Conservation (phyloP, 805 yeast genomes). For the Dipodascus albidus region DNA sequence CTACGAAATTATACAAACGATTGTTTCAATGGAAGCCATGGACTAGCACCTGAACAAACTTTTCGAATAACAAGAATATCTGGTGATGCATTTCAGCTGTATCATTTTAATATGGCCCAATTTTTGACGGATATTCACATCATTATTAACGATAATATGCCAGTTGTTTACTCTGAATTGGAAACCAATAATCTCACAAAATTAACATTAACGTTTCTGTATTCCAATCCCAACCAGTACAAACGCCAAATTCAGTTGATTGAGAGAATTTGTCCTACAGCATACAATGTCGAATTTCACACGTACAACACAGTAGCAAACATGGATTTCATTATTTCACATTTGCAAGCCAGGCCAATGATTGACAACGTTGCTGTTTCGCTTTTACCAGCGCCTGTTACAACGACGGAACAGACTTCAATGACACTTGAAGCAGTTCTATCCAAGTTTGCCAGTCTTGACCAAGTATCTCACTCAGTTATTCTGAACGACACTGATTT, state of each 20-base stretch:
- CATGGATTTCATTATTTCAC: not conserved
- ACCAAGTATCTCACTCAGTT: too few relatives aligned
- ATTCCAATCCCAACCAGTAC: not conserved
- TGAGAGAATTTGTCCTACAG: not conserved
- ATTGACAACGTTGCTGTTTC: not conserved
- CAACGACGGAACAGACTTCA: too few relatives aligned
- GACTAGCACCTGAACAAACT: not conserved
- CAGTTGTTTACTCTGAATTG: not conserved
- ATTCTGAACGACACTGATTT: not conserved
- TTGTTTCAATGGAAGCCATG: not conserved
- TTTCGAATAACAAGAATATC: not conserved
- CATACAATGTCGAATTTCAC: not conserved
- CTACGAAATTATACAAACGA: not conserved
- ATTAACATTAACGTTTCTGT: not conserved
- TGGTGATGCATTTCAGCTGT: not conserved
- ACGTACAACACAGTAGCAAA: not conserved
- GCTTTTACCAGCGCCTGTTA: too few relatives aligned
- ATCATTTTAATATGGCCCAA: not conserved
- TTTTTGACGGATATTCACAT: not conserved
- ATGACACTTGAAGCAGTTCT: not conserved
- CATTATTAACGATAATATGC: not conserved
- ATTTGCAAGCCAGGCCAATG: not conserved
- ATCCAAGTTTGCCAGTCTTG: not conserved
- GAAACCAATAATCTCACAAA: not conserved
- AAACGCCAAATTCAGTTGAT: not conserved